Evolutionary conservation across 306 rosid genomes (phyloP), one percentile per base, ranked within the genome.

Genomic region (Mimosa pudica): DNA sequence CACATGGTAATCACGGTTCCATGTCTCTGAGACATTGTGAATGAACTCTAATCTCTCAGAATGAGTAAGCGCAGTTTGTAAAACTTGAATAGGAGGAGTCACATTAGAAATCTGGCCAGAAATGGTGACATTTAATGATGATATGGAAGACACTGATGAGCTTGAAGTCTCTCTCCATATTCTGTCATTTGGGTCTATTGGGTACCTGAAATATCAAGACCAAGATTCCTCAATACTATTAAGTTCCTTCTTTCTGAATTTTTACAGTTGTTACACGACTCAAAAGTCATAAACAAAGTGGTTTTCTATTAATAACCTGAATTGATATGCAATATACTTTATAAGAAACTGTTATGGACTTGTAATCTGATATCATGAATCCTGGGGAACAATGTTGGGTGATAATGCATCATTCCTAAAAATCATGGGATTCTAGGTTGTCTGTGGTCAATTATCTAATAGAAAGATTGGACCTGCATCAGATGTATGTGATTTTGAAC

Each of bases 121-220:
- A 52, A 82, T 70, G 71, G 77, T 80, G 58, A 38, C 66, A 73
- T 66, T 75, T 54, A 49, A 44, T 11, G 38, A 61, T 70, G 82
- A 62, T 18, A 52, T 63, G 2, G 70, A 1, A 35, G 42, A n/a
- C 54, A 80, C 42, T 78, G 68, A 69, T 45, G 87, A 68, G 80
- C 33, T 77, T 72, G 87, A 18, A 20, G 71, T 48, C 73, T 80
- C 70, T 71, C 69, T 81, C 97, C 98, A 94, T 62, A 90, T 92
- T 85, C 97, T 87, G 75, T 94, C 97, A 71, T 87, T 89, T 79
- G 68, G 74, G 84, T 94, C 98, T 70, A 2, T 36, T 71, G 88
- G 93, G 79, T 78, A 92, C 84, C 97, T 94, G 89, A 68, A 80
- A 87, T 70, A 38, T 38, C 42, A 38, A 38, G 51, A 45, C 61